These are phyloP conservation scores for Leishmania tropica DNA, from an alignment of 208 protist genomes.

Conservation along the genomic window DNA sequence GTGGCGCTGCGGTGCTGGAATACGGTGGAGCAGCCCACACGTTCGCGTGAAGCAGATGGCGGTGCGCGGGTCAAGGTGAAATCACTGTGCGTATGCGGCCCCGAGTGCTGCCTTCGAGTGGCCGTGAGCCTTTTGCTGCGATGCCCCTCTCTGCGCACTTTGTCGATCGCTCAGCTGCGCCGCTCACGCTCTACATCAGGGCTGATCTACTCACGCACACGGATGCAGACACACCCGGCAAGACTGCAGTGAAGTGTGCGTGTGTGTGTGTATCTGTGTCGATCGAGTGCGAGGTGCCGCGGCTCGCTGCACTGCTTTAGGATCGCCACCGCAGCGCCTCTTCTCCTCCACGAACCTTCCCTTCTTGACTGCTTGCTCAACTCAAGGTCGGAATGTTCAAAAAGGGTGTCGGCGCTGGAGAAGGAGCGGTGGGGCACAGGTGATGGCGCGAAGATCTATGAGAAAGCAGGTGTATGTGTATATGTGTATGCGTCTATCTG, in stretches of 20 bases:
- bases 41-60: not conserved
- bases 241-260: not conserved
- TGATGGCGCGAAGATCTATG: not conserved
- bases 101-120: not conserved
- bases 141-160: not conserved
- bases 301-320: not conserved
- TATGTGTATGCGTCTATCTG: not conserved
- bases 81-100: not conserved
- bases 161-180: not conserved
- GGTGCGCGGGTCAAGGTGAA: not conserved
- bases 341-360: not conserved
- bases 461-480: not conserved
- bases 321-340: not conserved
- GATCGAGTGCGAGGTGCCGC: not conserved
- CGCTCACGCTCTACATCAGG: not conserved
- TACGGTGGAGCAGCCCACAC: not conserved
- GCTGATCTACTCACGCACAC: not conserved
- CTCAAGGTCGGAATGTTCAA: not conserved
- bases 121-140: not conserved
- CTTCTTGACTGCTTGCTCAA: not conserved
- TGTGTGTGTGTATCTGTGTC: not conserved
- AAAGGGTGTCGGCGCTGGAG: not conserved
- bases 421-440: not conserved
- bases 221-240: not conserved
- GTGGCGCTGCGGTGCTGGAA: not conserved